Evolutionary conservation across 208 protist genomes (phyloP).

Genomic region (Herpetomonas muscarum): DNA sequence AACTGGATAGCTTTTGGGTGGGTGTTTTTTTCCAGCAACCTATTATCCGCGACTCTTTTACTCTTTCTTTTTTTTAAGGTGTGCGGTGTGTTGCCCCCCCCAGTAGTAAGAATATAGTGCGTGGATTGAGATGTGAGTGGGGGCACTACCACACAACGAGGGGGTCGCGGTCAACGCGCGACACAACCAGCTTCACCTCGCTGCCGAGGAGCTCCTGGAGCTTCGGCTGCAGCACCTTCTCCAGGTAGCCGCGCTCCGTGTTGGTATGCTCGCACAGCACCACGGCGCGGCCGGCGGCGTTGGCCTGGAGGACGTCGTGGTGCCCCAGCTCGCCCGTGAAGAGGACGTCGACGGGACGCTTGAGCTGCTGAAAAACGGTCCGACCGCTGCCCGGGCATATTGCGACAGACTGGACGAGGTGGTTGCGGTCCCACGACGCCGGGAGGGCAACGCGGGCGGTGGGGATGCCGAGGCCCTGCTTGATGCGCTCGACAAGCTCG

Average conservation of each 20-base stretch:
- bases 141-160: constrained; percentile 55
- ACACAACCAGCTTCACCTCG: constrained; percentile 47
- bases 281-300: constrained; percentile 66
- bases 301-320: constrained; percentile 89
- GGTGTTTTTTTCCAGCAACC: no score
- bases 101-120: no score
- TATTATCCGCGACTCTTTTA: no score
- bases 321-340: constrained; percentile 92
- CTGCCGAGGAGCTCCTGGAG: constrained; percentile 47
- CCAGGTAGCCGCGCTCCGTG: constrained; percentile 88
- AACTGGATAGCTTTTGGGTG: no score
- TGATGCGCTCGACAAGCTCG: constrained; percentile 51
- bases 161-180: constrained; percentile 67
- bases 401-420: constrained; percentile 55
- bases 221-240: constrained; percentile 27
- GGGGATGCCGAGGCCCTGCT: constrained; percentile 45
- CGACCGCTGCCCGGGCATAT: constrained; percentile 88
- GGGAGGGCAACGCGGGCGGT: constrained; percentile 75
- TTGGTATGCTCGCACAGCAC: constrained; percentile 92
- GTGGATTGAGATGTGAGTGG: neutral
- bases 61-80: neutral
- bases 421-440: constrained; percentile 24
- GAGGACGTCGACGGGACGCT: constrained; percentile 57
- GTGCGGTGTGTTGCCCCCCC: neutral
- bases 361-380: constrained; percentile 57